Conservation (phyloP, 2,329 filamentous ascomycete genomes). For the Colletotrichum plurivorum region DNA sequence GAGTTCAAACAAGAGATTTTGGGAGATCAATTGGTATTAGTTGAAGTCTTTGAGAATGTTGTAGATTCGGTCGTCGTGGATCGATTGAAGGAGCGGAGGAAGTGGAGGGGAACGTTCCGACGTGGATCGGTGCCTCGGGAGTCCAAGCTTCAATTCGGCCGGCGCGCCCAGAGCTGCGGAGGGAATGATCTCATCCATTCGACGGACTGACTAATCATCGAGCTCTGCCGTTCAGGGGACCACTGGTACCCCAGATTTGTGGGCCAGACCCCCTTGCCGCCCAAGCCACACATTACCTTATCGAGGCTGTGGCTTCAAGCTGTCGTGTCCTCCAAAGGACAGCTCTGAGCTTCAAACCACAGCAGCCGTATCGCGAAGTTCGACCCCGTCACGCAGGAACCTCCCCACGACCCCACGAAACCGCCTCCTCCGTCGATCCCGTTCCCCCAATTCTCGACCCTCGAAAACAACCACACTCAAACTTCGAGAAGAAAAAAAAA, state of each 20-base stretch:
- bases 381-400: conserved; percentile 6
- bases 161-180: conserved; percentile 11
- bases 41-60: not conserved
- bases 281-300: conserved; percentile 39
- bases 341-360: conserved; percentile 37
- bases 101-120: conserved; percentile 24
- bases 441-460: not conserved
- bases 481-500: not conserved
- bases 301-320: conserved; percentile 45
- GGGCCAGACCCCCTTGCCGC: conserved; percentile 10
- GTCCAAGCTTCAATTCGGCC: conserved; percentile 33
- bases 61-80: conserved; percentile 6
- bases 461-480: too few relatives aligned
- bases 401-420: not conserved
- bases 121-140: conserved; percentile 30
- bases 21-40: not conserved
- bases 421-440: conserved; percentile 7
- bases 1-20: not conserved
- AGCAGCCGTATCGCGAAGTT: conserved; percentile 15
- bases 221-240: conserved; percentile 10
- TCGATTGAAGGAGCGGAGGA: not conserved
- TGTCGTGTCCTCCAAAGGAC: conserved; percentile 51
- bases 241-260: conserved; percentile 35
- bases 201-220: conserved; percentile 32
- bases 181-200: conserved; percentile 40